Evolutionary conservation across 352 stramenopile species (phyloP), one percentile per base, ranked within the genome.

Genomic region (Pythium rishiriense): DNA sequence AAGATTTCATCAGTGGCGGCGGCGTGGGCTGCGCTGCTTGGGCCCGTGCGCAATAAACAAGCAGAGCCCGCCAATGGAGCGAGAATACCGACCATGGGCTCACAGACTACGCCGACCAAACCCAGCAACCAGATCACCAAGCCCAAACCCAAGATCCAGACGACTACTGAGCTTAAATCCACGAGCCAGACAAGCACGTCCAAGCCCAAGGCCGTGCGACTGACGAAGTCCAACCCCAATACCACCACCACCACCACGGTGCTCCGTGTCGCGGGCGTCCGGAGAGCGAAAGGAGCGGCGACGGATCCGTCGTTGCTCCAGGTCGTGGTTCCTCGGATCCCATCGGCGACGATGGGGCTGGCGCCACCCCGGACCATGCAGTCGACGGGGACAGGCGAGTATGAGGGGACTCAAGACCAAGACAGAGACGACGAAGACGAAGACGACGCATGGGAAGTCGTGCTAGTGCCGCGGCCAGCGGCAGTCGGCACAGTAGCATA

Each of bases 401-500:
- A n/a, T n/a, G n/a, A n/a, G n/a, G n/a, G n/a, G n/a, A n/a, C n/a
- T n/a, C n/a, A n/a, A n/a, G 33, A 39, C 33, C 33, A 8, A 24
- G 39, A 24, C 39, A 2, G n/a, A 19, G 14, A 19, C 29, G n/a
- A 42, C 47, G 31, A 50, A 28, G 50, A 51, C 29, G 33, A 61
- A 50, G 60, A 48, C 14, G 50, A 17, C 1, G 29, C 53, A n/a
- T 66, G 60, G 50, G 50, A 60, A 12, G 49, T 66, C 12, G 41
- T 66, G n/a, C 51, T 66, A 21, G 62, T 63, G 10, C 50, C 50
- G 7, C 41, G 42, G 11, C 22, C 48, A 46, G 6, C 28, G n/a
- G 42, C 28, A 46, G 25, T 1, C n/a, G 5, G 3, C 56, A 22
- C 7, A 22, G 8, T 11, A 49, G 21, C 22, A 42, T n/a, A 33